Conservation (phyloP, 768 basidiomycete genomes). For the Amanita subjunquillea region DNA sequence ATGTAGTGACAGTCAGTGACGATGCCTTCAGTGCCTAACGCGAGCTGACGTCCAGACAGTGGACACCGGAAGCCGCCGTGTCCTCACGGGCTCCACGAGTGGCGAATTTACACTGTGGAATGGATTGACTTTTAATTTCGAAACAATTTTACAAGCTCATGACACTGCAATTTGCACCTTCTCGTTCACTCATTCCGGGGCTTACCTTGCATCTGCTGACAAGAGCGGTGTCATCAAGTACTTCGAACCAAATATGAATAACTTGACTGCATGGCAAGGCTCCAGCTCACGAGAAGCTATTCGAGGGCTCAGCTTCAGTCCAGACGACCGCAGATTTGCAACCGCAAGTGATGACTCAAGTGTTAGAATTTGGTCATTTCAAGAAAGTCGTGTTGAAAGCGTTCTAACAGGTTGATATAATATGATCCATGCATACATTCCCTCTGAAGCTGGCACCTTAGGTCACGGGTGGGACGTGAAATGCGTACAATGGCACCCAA, state of each 20-base stretch:
- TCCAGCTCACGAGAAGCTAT: slow-evolving; percentile 85
- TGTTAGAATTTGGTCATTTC: slow-evolving; percentile 92
- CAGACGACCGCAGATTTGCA: slow-evolving; percentile 85
- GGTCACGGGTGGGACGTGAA: slow-evolving; percentile 99
- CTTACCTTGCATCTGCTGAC: slow-evolving; percentile 88
- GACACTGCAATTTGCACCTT: slow-evolving; percentile 89
- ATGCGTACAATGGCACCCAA: slow-evolving; percentile 98
- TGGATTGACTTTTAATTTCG: slow-evolving; percentile 97
- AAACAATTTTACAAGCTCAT: slow-evolving; percentile 98
- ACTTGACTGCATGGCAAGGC: slow-evolving; percentile 87
- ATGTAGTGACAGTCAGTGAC: slow-evolving; percentile 80
- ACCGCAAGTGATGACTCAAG: slow-evolving; percentile 95
- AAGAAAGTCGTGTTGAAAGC: slow-evolving; percentile 82
- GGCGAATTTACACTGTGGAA: slow-evolving; percentile 99
- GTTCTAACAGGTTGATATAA: slow-evolving; percentile 62
- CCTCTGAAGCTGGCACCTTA: slow-evolving; percentile 16
- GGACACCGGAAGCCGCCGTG: slow-evolving; percentile 92
- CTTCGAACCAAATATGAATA: slow-evolving; percentile 99
- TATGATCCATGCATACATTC: neutral
- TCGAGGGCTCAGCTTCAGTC: slow-evolving; percentile 84
- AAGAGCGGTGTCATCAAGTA: slow-evolving; percentile 95
- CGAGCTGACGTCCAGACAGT: slow-evolving; percentile 35
- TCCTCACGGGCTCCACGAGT: slow-evolving; percentile 90
- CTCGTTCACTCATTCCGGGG: slow-evolving; percentile 86
- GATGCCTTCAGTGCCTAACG: neutral